phyloP scores from a whole-genome alignment of 805 yeast species.

The Yarrowia deformans region DNA sequence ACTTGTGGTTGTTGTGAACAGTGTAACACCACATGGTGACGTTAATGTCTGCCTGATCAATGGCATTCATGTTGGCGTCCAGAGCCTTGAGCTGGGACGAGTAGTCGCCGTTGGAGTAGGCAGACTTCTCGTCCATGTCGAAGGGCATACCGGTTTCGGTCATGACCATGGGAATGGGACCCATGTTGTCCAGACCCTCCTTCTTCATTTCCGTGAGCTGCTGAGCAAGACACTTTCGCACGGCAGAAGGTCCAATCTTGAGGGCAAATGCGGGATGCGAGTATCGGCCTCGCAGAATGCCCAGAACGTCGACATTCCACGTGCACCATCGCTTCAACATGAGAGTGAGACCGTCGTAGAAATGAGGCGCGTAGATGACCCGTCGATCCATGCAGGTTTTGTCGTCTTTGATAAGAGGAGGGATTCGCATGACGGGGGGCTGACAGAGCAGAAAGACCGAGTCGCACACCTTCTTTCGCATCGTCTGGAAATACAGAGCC shows the following conservation, averaged over 20 bases:
- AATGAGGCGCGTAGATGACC: slow-evolving; percentile 82
- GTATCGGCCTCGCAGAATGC: slow-evolving; percentile 78
- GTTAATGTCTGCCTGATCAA: slow-evolving; percentile 73
- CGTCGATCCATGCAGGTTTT: slow-evolving; percentile 62
- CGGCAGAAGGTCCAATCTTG: slow-evolving; percentile 71
- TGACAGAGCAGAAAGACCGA: slow-evolving; percentile 70
- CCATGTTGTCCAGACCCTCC: slow-evolving; percentile 68
- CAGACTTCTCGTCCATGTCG: slow-evolving; percentile 83
- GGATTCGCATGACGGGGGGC: slow-evolving; percentile 79
- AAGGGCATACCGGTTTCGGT: slow-evolving; percentile 95
- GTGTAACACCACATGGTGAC: slow-evolving; percentile 89
- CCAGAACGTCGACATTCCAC: slow-evolving; percentile 86
- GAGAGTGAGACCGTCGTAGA: slow-evolving; percentile 89
- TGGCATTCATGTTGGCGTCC: slow-evolving; percentile 78
- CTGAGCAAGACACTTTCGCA: slow-evolving; percentile 69
- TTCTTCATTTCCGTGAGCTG: slow-evolving; percentile 70
- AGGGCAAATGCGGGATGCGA: slow-evolving; percentile 73
- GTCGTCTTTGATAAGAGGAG: slow-evolving; percentile 65
- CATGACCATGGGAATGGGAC: slow-evolving; percentile 74
- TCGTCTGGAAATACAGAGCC: slow-evolving; percentile 55
- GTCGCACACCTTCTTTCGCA: slow-evolving; percentile 58
- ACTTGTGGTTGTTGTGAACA: slow-evolving; percentile 69
- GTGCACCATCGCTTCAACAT: slow-evolving; percentile 88
- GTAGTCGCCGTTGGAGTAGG: slow-evolving; percentile 68
- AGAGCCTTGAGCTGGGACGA: slow-evolving; percentile 75